These are phyloP conservation scores for Aspergillus sojae DNA, from an alignment of 2,329 filamentous ascomycete species.

Conservation along the genomic window DNA sequence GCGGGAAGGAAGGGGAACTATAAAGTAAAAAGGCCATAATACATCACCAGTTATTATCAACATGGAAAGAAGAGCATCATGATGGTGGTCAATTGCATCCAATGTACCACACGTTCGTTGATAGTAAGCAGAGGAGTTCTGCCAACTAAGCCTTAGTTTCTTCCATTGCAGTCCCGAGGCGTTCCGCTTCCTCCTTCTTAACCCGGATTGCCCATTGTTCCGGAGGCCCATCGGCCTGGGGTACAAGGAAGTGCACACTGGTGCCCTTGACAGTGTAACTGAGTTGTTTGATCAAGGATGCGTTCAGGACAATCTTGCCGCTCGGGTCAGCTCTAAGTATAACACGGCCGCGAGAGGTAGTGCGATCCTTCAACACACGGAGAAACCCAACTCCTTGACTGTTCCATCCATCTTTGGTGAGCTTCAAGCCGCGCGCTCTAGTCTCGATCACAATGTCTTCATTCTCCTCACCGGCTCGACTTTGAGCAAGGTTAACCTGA, in stretches of 20 bases:
- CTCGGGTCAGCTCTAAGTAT: constrained; percentile 74
- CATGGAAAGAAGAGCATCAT: constrained; percentile 13
- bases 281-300: constrained; percentile 62
- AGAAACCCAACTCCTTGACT: constrained; percentile 72
- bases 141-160: constrained; percentile 23
- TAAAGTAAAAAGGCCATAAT: constrained; percentile 19
- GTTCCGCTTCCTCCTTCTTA: constrained; percentile 46
- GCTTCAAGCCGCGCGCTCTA: constrained; percentile 70
- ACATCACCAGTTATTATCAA: constrained; percentile 16
- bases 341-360: constrained; percentile 66
- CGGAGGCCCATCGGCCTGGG: constrained; percentile 61
- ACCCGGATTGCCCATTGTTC: constrained; percentile 74
- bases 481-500: constrained; percentile 70
- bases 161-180: constrained; percentile 21
- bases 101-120: constrained; percentile 19
- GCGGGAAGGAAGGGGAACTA: constrained; percentile 1
- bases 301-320: constrained; percentile 74
- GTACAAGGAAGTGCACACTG: constrained; percentile 49
- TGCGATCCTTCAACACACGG: constrained; percentile 73
- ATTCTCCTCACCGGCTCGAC: constrained; percentile 70
- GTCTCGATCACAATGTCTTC: constrained; percentile 72
- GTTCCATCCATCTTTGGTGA: constrained; percentile 61
- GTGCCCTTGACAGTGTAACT: constrained; percentile 61
- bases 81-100: constrained; percentile 14
- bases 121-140: constrained; percentile 5